Base-by-base conservation (phyloP, 345 rosid species). In the Orychophragmus violaceus region DNA sequence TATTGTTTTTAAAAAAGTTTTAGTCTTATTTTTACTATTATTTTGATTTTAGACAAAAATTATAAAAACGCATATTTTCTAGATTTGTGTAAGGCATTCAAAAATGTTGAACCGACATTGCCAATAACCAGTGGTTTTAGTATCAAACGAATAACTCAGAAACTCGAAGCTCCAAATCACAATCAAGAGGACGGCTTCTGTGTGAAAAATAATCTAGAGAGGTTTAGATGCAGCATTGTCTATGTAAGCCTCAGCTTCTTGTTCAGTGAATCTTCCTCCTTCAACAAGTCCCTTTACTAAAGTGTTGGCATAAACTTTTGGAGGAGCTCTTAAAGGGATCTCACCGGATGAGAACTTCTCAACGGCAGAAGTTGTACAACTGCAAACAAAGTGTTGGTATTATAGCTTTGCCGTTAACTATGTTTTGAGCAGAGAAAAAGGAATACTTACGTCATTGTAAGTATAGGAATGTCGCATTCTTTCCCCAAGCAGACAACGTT, bases 361-460 rank as follows among this genome's bases (percentile, higher is more conserved):
- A 0, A 71, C 19, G 18, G 5, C 77, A 0, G 77, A 74, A 24
- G 6, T 63, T 1, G 85, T 8, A 68, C 99, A 94, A 59, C 99
- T 90, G 82, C 58, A 29, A 51, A 35, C 58, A 41, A 18, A 10
- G 21, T n/a, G n/a, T n/a, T n/a, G n/a, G n/a, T n/a, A n/a, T n/a
- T n/a, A n/a, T n/a, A n/a, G n/a, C n/a, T n/a, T n/a, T n/a, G n/a
- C n/a, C n/a, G n/a, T n/a, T n/a, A 17, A 16, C 9, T 54, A 32
- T 24, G 14, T 21, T 23, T 14, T 4, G n/a, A n/a, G n/a, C n/a
- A n/a, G n/a, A n/a, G n/a, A n/a, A n/a, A n/a, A 12, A 5, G 45
- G 44, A 42, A 51, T 33, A 63, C 88, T 2, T 78, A 85, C 97
- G 96, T 90, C 88, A 88, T 90, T 27, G 99, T 84, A 46, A 94